Percentiles rank a stretch among this genome's conserved stretches.
Evolutionary conservation across 164 flowering plant species (phyloP).

Genomic region (Echeveria elegans): DNA sequence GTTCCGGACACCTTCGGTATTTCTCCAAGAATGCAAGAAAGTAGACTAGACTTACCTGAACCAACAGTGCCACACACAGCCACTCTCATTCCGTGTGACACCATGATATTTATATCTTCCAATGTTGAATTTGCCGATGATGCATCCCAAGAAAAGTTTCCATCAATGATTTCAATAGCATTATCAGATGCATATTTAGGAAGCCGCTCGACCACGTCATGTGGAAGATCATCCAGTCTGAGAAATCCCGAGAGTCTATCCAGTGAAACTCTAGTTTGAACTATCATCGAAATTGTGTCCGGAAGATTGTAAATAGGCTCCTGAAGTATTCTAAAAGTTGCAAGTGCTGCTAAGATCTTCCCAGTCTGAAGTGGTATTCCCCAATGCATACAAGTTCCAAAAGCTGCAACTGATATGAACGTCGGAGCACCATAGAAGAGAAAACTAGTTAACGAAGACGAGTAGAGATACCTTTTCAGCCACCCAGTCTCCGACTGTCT

Average conservation of each 20-base stretch:
- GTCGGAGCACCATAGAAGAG: constrained; percentile 39
- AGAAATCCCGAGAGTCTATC: constrained; percentile 42
- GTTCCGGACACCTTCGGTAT: constrained; percentile 36
- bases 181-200: constrained; percentile 19
- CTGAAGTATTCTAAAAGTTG: constrained; percentile 45
- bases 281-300: constrained; percentile 31
- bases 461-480: constrained; percentile 30
- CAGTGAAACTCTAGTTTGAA: constrained; percentile 48
- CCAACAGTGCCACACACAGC: constrained; percentile 62
- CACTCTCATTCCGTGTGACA: constrained; percentile 35
- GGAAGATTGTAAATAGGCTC: constrained; percentile 41
- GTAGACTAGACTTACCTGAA: constrained; percentile 54
- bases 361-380: constrained; percentile 45
- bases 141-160: constrained; percentile 41
- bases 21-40: constrained; percentile 53
- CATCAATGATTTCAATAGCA: constrained; percentile 35
- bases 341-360: constrained; percentile 38
- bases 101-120: constrained; percentile 29
- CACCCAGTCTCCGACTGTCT: constrained; percentile 32
- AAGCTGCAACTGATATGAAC: constrained; percentile 38
- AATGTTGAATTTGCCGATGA: constrained; percentile 25
- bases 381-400: constrained; percentile 31
- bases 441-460: constrained; percentile 23
- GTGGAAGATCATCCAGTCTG: constrained; percentile 27
- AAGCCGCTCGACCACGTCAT: constrained; percentile 24